Conservation (phyloP, 345 rosid genomes). For the Bruguiera parviflora region DNA sequence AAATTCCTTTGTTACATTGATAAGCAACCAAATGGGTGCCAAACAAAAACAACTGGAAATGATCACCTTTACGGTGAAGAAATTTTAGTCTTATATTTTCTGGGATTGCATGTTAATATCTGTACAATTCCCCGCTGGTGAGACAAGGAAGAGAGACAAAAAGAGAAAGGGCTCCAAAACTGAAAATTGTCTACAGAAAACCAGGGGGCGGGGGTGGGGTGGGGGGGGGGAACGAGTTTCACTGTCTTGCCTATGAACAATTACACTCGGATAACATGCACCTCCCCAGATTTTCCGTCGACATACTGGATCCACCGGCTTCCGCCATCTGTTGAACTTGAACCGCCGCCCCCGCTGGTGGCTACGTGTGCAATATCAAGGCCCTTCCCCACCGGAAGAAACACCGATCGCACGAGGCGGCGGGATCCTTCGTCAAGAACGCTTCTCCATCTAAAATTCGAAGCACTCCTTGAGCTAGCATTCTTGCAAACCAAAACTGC, state of each 20-base stretch:
- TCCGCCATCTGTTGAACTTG: conserved; percentile 27
- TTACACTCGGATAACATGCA: conserved; percentile 58
- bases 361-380: conserved; percentile 90
- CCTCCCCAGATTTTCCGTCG: conserved; percentile 77
- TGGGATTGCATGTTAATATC: no score
- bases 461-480: conserved; percentile 40
- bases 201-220: no score
- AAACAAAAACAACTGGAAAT: no score
- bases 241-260: not conserved
- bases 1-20: no score
- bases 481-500: conserved; percentile 84
- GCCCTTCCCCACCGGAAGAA: conserved; percentile 83
- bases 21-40: no score
- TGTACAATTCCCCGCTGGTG: not conserved
- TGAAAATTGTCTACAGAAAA: not conserved
- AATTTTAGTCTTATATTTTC: no score
- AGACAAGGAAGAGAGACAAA: not conserved
- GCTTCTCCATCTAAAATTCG: conserved; percentile 58
- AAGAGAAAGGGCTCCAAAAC: not conserved
- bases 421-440: conserved; percentile 48
- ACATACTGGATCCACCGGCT: conserved; percentile 77
- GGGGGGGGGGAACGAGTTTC: not conserved
- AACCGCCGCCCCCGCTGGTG: conserved; percentile 29
- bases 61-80: no score
- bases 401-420: conserved; percentile 63